phyloP scores from a whole-genome alignment of 2,329 filamentous ascomycete species.

The Phialemonium atrogriseum region DNA sequence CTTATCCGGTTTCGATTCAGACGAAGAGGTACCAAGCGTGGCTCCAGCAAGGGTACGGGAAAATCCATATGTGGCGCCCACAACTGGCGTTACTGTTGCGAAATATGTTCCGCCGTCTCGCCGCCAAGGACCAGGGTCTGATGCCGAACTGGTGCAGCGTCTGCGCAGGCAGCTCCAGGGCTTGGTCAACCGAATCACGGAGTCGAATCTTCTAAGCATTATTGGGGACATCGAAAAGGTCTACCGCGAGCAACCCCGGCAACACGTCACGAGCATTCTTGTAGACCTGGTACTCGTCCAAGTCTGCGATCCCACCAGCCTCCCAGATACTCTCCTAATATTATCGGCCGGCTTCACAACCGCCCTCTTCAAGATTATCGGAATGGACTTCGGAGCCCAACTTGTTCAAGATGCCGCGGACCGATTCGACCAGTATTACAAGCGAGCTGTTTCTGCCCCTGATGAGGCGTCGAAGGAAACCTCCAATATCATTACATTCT shows the following conservation, averaged over 20 bases:
- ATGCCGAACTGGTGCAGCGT: slow-evolving; percentile 58
- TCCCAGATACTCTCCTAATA: slow-evolving; percentile 85
- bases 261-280: slow-evolving; percentile 75
- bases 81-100: slow-evolving; percentile 32
- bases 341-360: slow-evolving; percentile 85
- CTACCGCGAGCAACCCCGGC: slow-evolving; percentile 77
- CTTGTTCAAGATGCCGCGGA: slow-evolving; percentile 71
- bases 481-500: slow-evolving; percentile 71
- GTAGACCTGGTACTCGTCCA: slow-evolving; percentile 72
- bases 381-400: slow-evolving; percentile 83
- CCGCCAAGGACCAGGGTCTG: slow-evolving; percentile 53
- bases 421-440: slow-evolving; percentile 62
- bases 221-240: slow-evolving; percentile 73
- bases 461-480: slow-evolving; percentile 46
- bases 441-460: slow-evolving; percentile 25
- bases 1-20: slow-evolving; percentile 31
- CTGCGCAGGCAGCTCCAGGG: slow-evolving; percentile 78
- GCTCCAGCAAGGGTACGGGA: slow-evolving; percentile 51
- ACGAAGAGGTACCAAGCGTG: slow-evolving; percentile 19
- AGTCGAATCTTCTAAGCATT: slow-evolving; percentile 81
- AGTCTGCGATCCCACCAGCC: slow-evolving; percentile 65
- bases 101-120: slow-evolving; percentile 91
- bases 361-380: slow-evolving; percentile 78
- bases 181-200: slow-evolving; percentile 84
- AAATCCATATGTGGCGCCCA: slow-evolving; percentile 82